phyloP scores from a whole-genome alignment of 257 asterid species.

The Buddleja alternifolia region DNA sequence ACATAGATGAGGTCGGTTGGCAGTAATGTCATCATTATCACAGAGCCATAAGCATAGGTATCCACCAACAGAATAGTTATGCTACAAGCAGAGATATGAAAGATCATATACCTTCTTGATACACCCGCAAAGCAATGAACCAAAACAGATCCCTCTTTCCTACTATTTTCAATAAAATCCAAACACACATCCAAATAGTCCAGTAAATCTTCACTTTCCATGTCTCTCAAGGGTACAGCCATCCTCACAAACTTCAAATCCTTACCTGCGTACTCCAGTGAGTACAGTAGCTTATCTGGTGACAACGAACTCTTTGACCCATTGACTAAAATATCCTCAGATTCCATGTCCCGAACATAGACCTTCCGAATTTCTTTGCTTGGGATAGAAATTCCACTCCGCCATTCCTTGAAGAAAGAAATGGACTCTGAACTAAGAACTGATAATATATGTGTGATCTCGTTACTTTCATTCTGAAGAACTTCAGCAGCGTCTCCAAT shows the following conservation, averaged over 20 bases:
- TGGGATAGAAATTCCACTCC: conserved; percentile 65
- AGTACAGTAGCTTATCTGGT: conserved; percentile 72
- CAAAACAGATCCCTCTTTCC: conserved; percentile 84
- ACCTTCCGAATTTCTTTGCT: conserved; percentile 80
- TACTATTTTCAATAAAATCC: conserved; percentile 85
- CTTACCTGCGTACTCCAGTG: conserved; percentile 89
- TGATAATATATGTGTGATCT: conserved; percentile 77
- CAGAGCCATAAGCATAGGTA: neutral
- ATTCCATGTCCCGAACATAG: conserved; percentile 57
- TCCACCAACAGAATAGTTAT: conserved; percentile 3
- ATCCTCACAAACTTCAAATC: conserved; percentile 84
- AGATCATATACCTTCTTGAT: conserved; percentile 77
- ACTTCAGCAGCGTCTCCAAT: conserved; percentile 87
- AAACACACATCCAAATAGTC: conserved; percentile 85
- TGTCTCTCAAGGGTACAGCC: conserved; percentile 93
- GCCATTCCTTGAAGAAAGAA: conserved; percentile 94
- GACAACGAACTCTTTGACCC: conserved; percentile 63
- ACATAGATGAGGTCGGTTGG: neutral
- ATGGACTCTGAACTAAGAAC: conserved; percentile 85
- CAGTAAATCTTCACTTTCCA: conserved; percentile 84
- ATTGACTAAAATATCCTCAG: conserved; percentile 49
- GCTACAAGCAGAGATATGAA: conserved; percentile 18
- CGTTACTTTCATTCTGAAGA: conserved; percentile 81
- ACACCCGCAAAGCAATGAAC: conserved; percentile 99
- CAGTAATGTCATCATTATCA: neutral